Base-by-base conservation (phyloP, 2,329 filamentous ascomycete genomes). In the Penicillium sp. region DNA sequence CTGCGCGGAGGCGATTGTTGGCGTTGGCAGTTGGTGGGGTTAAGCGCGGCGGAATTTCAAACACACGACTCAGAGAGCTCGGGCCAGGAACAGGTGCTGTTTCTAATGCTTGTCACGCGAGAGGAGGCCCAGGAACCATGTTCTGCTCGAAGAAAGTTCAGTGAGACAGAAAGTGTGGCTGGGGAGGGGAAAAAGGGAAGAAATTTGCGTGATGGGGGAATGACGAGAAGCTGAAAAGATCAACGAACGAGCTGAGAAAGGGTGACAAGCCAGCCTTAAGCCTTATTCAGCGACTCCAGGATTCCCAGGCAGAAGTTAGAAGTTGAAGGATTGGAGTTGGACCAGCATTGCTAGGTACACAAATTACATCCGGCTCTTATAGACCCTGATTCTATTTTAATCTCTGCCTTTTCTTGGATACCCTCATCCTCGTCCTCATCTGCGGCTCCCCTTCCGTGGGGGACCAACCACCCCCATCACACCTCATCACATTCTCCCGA, bases 1-100 rank as follows among this genome's bases (percentile, higher is more conserved):
- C 50, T 45, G 60, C 48, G 61, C 56, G 60, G 56, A 63, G 49
- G 35, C 44, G 23, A 31, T 38, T 53, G 56, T 41, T 58, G 60
- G 55, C 19, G 56, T 53, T 58, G 56, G 62, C 61, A 41, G 61
- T 66, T 26, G 66, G 67, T 68, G 68, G 67, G 65, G 69, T 69
- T 65, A 62, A 65, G 65, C 58, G 63, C 62, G 61, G 66, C 62
- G 62, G 64, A 64, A 55, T 64, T 64, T 60, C 60, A 11, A 55
- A 65, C 66, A 63, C 65, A 60, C 63, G 62, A 61, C 54, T 49
- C 53, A 61, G 46, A 38, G 31, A 56, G 47, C 30, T 48, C 26
- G 19, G 41, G 44, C 29, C 50, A 60, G 57, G 49, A 54, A 54
- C 44, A 48, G 44, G 50, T 15, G 35, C 35, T 41, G 35, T 38